phyloP scores from a whole-genome alignment of 257 asterid species.

The Solanum commersonii region DNA sequence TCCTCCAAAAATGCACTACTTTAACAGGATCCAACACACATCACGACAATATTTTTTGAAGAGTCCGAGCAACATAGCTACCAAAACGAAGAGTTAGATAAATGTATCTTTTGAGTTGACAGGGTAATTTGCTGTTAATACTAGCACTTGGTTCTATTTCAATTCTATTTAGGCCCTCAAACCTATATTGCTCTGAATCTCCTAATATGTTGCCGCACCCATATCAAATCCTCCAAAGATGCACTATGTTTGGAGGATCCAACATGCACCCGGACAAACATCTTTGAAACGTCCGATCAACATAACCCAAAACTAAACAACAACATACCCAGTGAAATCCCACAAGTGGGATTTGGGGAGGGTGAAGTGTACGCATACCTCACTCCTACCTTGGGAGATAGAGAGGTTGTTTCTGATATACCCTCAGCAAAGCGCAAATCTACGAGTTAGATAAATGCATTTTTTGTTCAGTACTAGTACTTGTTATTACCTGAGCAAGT shows the following conservation, averaged over 20 bases:
- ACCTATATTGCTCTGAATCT: background rate
- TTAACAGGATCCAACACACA: background rate
- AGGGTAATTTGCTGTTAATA: background rate
- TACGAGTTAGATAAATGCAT: background rate
- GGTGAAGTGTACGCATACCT: background rate
- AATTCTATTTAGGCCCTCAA: background rate
- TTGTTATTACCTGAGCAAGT: constrained; percentile 63
- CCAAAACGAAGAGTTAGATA: background rate
- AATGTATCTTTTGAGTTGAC: background rate
- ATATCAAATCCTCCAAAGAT: background rate
- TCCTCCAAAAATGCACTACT: background rate
- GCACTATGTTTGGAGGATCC: background rate
- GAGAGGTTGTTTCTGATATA: background rate
- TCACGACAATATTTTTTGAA: background rate
- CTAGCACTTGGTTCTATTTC: background rate
- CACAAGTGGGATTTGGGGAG: background rate
- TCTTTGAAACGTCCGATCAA: background rate
- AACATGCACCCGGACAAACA: background rate
- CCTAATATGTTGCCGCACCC: background rate
- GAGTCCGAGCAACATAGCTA: background rate
- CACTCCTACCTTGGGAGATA: background rate
- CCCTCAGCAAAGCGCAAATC: background rate
- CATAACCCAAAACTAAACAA: background rate
- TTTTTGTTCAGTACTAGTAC: background rate
- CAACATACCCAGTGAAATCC: background rate